These are phyloP conservation scores for Prunus kanzakura DNA, from an alignment of 306 rosid genomes.

Conservation along the genomic window DNA sequence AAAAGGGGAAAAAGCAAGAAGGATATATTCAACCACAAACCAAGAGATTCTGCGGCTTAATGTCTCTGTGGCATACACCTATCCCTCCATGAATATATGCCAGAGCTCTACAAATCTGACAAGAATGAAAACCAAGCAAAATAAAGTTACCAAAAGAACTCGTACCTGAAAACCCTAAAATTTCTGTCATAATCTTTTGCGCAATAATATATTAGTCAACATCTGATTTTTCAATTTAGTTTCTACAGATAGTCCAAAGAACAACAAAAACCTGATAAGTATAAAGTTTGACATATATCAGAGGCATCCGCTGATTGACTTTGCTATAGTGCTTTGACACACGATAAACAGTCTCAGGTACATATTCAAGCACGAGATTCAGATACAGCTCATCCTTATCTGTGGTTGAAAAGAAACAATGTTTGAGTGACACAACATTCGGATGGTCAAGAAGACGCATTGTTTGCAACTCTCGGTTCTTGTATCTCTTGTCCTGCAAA, in stretches of 20 bases:
- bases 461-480: constrained; percentile 72
- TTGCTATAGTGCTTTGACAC: constrained; percentile 66
- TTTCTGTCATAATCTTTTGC: not conserved
- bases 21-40: constrained; percentile 29
- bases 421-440: constrained; percentile 66
- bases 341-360: constrained; percentile 67
- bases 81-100: constrained; percentile 67
- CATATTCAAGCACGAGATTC: constrained; percentile 67
- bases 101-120: constrained; percentile 67
- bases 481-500: constrained; percentile 65
- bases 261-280: constrained; percentile 51
- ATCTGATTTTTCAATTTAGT: not conserved
- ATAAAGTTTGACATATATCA: constrained; percentile 66
- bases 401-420: constrained; percentile 67
- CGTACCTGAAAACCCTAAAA: not conserved
- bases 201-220: not conserved
- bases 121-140: constrained; percentile 5
- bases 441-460: constrained; percentile 82
- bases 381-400: constrained; percentile 73
- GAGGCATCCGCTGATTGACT: constrained; percentile 70
- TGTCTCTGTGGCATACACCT: constrained; percentile 65
- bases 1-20: not conserved
- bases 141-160: not conserved
- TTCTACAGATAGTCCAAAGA: not conserved
- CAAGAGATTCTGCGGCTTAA: constrained; percentile 66